Base-by-base conservation (phyloP, 73 alveolate species). In the Paramecium sonneborni region DNA sequence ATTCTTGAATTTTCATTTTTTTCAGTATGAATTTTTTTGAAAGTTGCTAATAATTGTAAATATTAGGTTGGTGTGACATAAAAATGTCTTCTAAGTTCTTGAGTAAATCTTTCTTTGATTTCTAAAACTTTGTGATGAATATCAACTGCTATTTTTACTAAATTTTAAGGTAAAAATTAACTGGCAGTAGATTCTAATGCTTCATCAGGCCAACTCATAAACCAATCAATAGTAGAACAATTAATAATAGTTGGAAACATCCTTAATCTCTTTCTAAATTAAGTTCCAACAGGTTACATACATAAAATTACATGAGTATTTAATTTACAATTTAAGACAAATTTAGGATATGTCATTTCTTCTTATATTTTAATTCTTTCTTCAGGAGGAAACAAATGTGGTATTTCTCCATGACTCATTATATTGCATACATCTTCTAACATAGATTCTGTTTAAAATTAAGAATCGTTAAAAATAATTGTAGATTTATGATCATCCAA, bases 31-130 rank as follows among this genome's bases (percentile, higher is more conserved):
- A 98, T 92, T 58, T 91, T 94, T 92, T 97, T 95, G 95, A 99
- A 99, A 21, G 99, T 96, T 34, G 97, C 96, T 32, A 99, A 95
- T 43, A 99, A 98, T 74, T 98, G 99, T 20, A 99, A 96, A 92
- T 98, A 99, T 86, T 98, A 92, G 72, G 99, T 99, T 6, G 99
- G 99, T 6, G 99, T 99, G 11, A 99, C 99, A 95, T 99, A 97
- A 93, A 98, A 98, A 95, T 97, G 96, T 85, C 99, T 98, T 92
- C 99, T 95, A 35, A 97, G 95, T 94, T 99, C 99, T 93, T 95
- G 95, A 30, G 72, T 86, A 93, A 97, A 98, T 92, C 96, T 95
- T 70, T 46, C 92, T 7, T 99, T 88, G 76, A 97, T 93, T 32
- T 95, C 82, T 41, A 96, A 94, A 37, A 97, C 99, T 93, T 99